A percentile compares a stretch with the other conserved stretches of the same genome.
These are phyloP conservation scores for Acanthamoeba royreba DNA, from an alignment of 208 protist genomes.

Conservation along the genomic window DNA sequence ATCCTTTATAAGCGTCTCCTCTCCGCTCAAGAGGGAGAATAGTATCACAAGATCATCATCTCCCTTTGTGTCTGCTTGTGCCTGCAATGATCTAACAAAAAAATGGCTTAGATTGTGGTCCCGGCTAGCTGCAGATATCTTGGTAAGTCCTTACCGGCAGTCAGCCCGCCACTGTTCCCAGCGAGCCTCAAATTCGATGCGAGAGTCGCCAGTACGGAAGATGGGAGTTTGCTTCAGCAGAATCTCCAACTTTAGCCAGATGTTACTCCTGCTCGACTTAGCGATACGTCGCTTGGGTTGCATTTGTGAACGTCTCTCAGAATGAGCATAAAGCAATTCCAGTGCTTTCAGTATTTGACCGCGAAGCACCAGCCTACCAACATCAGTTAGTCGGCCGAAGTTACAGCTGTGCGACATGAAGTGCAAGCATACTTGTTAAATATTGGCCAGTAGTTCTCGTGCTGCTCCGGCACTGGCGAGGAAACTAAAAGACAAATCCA, in stretches of 20 bases:
- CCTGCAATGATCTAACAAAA: not conserved
- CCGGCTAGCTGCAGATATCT: too few relatives aligned
- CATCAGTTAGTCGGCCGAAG: too few relatives aligned
- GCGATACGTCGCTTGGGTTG: not conserved
- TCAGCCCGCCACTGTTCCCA: constrained; percentile 14
- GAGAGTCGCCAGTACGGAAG: not conserved
- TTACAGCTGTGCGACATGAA: not conserved
- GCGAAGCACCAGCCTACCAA: constrained; percentile 26
- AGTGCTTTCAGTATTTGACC: constrained; percentile 21
- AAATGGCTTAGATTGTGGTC: too few relatives aligned
- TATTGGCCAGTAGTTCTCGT: constrained; percentile 34
- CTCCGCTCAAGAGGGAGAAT: not conserved
- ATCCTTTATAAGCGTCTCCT: not conserved
- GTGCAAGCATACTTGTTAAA: not conserved
- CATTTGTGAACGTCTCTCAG: not conserved
- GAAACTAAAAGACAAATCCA: not conserved
- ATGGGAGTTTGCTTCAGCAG: not conserved
- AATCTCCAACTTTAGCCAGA: not conserved
- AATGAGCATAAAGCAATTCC: constrained; percentile 31
- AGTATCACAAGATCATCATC: not conserved
- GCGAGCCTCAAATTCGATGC: not conserved
- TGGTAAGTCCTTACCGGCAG: constrained; percentile 26
- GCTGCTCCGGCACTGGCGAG: not conserved
- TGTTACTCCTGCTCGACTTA: not conserved
- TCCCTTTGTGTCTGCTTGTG: not conserved